Conservation (phyloP, 1,284 basidiomycete species). For the Agroathelia rolfsii region DNA sequence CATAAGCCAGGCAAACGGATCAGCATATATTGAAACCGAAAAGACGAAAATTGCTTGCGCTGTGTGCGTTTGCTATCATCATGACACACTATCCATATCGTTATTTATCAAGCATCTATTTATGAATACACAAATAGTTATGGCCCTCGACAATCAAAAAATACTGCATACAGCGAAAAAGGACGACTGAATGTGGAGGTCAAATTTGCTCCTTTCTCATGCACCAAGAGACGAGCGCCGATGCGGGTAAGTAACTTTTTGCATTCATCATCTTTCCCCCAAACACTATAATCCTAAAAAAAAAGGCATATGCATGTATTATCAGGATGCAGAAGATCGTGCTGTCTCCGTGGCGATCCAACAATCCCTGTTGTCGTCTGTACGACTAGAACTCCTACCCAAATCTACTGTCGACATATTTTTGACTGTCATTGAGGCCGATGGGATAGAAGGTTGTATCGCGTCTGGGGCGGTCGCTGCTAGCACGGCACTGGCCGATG, state of each 20-base stretch:
- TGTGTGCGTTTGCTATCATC: conserved; percentile 48
- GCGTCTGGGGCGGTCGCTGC: conserved; percentile 80
- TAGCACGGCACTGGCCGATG: conserved; percentile 81
- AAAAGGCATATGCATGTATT: conserved; percentile 9
- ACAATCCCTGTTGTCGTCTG: conserved; percentile 78
- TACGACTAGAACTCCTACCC: conserved; percentile 84
- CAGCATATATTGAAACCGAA: conserved; percentile 88
- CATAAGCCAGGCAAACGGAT: conserved; percentile 89
- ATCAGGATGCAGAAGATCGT: conserved; percentile 88
- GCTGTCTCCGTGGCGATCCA: conserved; percentile 76
- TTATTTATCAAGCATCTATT: no score
- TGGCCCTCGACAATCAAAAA: conserved; percentile 85
- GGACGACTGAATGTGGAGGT: conserved; percentile 91
- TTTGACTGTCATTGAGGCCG: conserved; percentile 84
- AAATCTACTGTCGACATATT: conserved; percentile 93
- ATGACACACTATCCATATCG: conserved; percentile 1
- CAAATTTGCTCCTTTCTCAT: conserved; percentile 93
- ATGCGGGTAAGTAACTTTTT: conserved; percentile 64
- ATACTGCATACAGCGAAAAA: conserved; percentile 69
- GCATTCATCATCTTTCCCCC: conserved; percentile 4
- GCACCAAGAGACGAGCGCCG: conserved; percentile 65
- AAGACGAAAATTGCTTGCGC: conserved; percentile 90
- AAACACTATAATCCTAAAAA: conserved; percentile 11
- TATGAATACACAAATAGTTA: conserved; percentile 48
- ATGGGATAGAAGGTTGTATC: conserved; percentile 80